These are phyloP conservation scores for Nakazawaea sp. DNA, from an alignment of 805 yeast species.

Conservation along the genomic window DNA sequence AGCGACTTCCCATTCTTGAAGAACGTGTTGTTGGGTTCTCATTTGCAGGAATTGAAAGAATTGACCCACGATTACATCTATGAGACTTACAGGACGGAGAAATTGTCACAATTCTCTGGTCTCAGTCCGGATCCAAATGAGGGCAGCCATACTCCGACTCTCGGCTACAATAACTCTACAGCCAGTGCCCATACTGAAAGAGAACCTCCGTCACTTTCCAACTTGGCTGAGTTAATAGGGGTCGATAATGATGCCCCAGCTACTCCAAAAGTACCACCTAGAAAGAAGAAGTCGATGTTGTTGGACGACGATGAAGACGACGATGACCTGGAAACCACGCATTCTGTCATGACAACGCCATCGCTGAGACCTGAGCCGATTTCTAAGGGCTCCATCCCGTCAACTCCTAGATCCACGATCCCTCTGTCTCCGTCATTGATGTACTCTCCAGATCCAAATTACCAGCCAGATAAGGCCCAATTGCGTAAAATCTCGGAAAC, in stretches of 20 bases:
- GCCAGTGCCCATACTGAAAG: constrained; percentile 8
- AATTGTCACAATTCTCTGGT: constrained; percentile 48
- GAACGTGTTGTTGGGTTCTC: constrained; percentile 51
- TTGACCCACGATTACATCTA: constrained; percentile 59
- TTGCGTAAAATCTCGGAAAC: constrained; percentile 76
- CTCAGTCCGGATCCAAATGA: constrained; percentile 17
- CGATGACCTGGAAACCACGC: neutral
- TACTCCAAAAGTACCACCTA: constrained; percentile 12
- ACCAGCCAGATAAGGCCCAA: constrained; percentile 43
- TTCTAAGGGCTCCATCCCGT: constrained; percentile 10
- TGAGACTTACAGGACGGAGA: constrained; percentile 60
- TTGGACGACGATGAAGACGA: constrained; percentile 19
- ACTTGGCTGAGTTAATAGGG: constrained; percentile 45
- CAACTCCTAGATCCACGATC: constrained; percentile 15
- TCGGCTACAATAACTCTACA: constrained; percentile 15
- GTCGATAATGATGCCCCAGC: constrained; percentile 17
- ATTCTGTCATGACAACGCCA: neutral
- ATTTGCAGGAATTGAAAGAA: constrained; percentile 58
- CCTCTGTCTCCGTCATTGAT: constrained; percentile 16
- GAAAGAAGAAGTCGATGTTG: constrained; percentile 29
- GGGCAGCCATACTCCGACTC: neutral
- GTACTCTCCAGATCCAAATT: constrained; percentile 17
- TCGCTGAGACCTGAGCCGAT: constrained; percentile 1
- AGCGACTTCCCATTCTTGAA: constrained; percentile 50
- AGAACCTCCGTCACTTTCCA: constrained; percentile 55